Percentiles rank a stretch among this genome's conserved stretches.
phyloP scores from a whole-genome alignment of 345 rosid species.

The Citrus australasica region DNA sequence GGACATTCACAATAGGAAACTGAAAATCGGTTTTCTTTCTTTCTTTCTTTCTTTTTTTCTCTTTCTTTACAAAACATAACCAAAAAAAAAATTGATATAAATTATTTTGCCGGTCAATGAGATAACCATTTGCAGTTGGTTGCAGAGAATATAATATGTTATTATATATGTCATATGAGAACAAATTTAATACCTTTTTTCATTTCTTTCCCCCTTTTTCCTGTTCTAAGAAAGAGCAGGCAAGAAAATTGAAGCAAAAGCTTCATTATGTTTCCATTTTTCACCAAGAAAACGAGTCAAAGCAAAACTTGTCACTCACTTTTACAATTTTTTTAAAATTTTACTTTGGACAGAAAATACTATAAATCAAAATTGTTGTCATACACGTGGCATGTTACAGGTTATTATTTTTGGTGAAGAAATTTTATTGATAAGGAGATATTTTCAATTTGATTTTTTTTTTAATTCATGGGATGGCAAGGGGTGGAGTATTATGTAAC shows the following conservation, averaged over 20 bases:
- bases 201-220: neutral
- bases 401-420: too few relatives aligned
- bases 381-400: too few relatives aligned
- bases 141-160: neutral
- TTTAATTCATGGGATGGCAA: too few relatives aligned
- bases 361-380: too few relatives aligned
- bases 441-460: too few relatives aligned
- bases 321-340: too few relatives aligned
- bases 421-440: too few relatives aligned
- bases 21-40: neutral
- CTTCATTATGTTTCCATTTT: neutral
- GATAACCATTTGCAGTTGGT: constrained; percentile 8
- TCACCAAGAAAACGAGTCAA: neutral
- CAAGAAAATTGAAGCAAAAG: neutral
- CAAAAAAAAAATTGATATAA: neutral
- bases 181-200: too few relatives aligned
- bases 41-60: neutral
- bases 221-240: neutral
- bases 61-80: too few relatives aligned
- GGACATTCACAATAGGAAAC: neutral
- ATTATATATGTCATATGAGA: too few relatives aligned
- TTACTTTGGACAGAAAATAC: too few relatives aligned
- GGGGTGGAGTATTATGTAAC: too few relatives aligned
- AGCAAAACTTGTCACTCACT: neutral
- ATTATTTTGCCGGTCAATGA: neutral